phyloP scores from a whole-genome alignment of 2,329 filamentous ascomycete species.

The Cordyceps cateniannulata region DNA sequence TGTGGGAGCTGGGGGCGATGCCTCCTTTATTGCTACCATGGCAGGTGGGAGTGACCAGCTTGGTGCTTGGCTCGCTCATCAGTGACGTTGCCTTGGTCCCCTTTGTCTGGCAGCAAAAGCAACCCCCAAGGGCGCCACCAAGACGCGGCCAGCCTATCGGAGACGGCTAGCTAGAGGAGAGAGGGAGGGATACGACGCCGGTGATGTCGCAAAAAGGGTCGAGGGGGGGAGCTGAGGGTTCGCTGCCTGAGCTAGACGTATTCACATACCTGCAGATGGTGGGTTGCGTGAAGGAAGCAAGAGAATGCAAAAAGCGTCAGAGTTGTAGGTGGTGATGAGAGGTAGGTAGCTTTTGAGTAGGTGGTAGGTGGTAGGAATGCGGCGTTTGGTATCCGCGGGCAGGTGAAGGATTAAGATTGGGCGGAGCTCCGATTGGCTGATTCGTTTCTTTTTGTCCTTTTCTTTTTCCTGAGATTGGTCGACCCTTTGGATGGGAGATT shows the following conservation, averaged over 20 bases:
- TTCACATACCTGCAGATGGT: constrained; percentile 10
- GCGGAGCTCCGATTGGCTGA: neutral
- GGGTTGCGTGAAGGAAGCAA: constrained; percentile 1
- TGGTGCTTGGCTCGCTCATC: neutral
- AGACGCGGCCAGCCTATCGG: neutral
- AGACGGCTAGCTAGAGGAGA: neutral
- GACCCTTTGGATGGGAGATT: neutral
- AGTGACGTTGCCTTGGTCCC: neutral
- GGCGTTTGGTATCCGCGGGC: neutral
- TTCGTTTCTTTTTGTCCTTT: neutral
- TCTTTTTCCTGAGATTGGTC: neutral
- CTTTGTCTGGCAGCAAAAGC: neutral
- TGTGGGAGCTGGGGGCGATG: neutral
- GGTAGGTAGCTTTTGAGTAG: neutral
- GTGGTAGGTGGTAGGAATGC: constrained; percentile 4
- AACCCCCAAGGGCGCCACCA: constrained; percentile 3
- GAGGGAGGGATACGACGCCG: neutral
- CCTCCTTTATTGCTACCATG: neutral
- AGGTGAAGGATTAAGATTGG: neutral
- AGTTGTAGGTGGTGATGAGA: neutral
- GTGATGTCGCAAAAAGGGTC: neutral
- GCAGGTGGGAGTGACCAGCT: neutral
- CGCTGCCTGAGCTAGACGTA: neutral
- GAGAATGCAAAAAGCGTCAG: neutral
- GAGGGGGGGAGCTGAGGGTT: neutral